Evolutionary conservation across 805 yeast genomes (phyloP), one percentile per base, ranked within the genome.

Genomic region (Hanseniaspora singularis): DNA sequence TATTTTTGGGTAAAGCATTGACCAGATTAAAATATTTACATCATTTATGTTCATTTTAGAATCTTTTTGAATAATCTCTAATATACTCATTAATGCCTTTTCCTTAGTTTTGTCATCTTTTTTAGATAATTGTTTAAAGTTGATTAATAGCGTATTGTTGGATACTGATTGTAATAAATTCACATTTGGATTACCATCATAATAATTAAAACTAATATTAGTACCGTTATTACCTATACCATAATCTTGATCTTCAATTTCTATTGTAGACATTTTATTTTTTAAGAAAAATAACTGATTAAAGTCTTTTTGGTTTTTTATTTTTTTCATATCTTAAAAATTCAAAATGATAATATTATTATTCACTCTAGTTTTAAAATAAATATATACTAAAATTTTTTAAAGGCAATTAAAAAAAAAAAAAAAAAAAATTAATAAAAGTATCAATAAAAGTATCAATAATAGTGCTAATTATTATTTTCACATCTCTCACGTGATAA

Each of bases 41-140:
- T 78, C 82, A 51, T 79, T 79, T n/a, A 67, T 57, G 14, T 66
- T 41, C 15, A n/a, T n/a, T n/a, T 56, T 56, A 2, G 60, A 54
- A 1, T 52, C 50, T 4, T 54, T 50, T 27, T 48, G 40, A 2
- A 73, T 51, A 26, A 63, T 56, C 3, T 60, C 55, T 2, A 68
- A 54, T 26, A 81, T 57, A 34, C 82, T 94, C 5, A 53, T 58
- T 22, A 86, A 65, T 1, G 92, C 86, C 57, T 80, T 83, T 54
- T 85, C 95, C 57, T 79, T 82, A 0, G 97, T 89, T n/a, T 76
- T 78, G 6, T 79, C 72, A 56, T 87, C 95, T 57, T 81, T 75
- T 61, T 87, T 88, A 59, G 81, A 59, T 41, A 88, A 61, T 9
- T 82, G 75, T 58, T 82, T 87, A 67, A 87, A 81, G n/a, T 78